Conservation (phyloP, 2,329 filamentous ascomycete genomes). For the Stagonosporopsis chrysanthemi region DNA sequence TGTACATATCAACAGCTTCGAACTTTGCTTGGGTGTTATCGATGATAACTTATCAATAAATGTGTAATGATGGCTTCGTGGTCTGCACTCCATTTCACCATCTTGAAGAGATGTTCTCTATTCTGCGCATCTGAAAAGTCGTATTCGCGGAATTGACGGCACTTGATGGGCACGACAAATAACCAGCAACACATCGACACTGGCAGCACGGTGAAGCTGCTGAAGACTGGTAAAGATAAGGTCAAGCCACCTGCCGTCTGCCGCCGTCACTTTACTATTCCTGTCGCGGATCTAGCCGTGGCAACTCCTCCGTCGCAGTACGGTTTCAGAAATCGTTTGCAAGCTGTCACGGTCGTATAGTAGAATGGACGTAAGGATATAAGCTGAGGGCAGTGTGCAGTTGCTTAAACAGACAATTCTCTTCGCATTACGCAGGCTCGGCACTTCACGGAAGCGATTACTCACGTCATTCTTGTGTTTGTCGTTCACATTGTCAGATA, state of each 20-base stretch:
- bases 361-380: conserved; percentile 13
- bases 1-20: background rate
- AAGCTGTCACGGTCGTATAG: conserved; percentile 32
- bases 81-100: no score
- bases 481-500: background rate
- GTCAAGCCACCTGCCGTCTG: conserved; percentile 9
- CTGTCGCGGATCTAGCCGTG: conserved; percentile 15
- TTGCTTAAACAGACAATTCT: background rate
- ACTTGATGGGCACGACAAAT: no score
- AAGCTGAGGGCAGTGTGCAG: background rate
- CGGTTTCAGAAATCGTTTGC: conserved; percentile 39
- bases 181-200: background rate
- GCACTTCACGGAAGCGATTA: background rate
- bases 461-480: background rate
- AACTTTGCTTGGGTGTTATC: background rate
- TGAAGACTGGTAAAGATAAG: background rate
- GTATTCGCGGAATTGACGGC: background rate
- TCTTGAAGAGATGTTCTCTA: background rate
- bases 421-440: background rate
- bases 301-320: conserved; percentile 39
- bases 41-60: background rate
- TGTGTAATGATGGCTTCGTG: background rate
- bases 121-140: background rate
- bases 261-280: conserved; percentile 16
- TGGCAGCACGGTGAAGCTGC: background rate